Evolutionary conservation across 2,329 filamentous ascomycete genomes (phyloP).

Genomic region (Botrytis deweyae): DNA sequence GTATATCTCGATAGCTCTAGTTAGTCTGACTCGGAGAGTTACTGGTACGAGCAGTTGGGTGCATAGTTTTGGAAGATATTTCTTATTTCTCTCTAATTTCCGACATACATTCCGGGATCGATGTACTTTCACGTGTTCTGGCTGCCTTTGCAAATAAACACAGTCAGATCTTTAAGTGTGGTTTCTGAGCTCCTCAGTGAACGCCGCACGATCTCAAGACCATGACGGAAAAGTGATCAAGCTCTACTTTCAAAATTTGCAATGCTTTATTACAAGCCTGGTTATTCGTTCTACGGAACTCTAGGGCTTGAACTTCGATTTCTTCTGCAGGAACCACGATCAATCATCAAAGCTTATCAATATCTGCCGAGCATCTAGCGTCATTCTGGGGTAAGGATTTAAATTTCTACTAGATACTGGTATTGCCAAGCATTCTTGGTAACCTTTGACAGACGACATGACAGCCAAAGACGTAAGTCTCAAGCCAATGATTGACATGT

Average conservation of each 20-base stretch:
- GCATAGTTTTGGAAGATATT: not conserved
- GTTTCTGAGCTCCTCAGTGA: not conserved
- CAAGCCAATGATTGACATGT: not conserved
- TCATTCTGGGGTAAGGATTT: not conserved
- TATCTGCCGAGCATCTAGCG: not conserved
- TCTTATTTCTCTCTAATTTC: not conserved
- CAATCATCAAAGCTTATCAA: not conserved
- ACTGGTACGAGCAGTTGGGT: not conserved
- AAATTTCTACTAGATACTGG: not conserved
- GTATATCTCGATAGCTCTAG: not conserved
- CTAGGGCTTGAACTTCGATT: not conserved
- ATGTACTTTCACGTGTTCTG: not conserved
- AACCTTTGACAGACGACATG: not conserved
- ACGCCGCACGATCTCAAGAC: not conserved
- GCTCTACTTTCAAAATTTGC: not conserved
- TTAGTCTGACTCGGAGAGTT: not conserved
- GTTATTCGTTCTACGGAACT: not conserved
- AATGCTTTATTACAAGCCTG: not conserved
- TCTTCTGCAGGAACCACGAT: not conserved
- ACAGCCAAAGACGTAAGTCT: not conserved
- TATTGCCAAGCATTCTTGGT: not conserved
- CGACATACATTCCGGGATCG: not conserved
- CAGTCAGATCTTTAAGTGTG: not conserved
- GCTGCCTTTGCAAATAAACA: not conserved
- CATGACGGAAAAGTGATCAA: not conserved